These are phyloP conservation scores for Populus pruinosa DNA, from an alignment of 345 rosid genomes.

Conservation along the genomic window DNA sequence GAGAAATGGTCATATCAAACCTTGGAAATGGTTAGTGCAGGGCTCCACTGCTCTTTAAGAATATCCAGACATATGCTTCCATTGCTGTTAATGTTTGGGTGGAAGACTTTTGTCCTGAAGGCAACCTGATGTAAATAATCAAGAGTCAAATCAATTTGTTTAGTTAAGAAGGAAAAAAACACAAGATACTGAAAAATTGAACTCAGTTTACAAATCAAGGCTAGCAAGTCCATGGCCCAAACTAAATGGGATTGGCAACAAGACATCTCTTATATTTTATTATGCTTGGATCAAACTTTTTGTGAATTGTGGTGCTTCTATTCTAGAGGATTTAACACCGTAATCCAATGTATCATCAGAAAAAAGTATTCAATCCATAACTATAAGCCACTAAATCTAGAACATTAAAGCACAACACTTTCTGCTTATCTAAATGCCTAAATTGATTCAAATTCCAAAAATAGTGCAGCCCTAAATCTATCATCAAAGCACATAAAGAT, in stretches of 20 bases:
- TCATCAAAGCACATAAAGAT: no score
- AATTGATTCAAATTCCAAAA: no score
- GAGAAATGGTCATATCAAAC: conserved; percentile 4
- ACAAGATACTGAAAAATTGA: neutral
- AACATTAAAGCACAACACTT: neutral
- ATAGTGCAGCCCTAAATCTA: neutral
- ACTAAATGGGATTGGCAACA: neutral
- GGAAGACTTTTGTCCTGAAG: conserved; percentile 23
- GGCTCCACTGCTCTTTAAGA: conserved; percentile 26
- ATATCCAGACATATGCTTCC: conserved; percentile 25
- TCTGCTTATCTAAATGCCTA: no score
- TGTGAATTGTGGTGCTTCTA: no score
- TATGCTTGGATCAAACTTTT: neutral
- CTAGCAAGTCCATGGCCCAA: neutral
- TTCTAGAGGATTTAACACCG: no score
- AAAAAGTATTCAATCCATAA: neutral
- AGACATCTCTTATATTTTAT: no score
- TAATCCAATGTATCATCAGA: neutral
- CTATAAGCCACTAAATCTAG: neutral
- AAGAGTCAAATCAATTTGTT: neutral
- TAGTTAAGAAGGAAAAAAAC: neutral
- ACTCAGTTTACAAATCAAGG: neutral
- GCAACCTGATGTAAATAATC: conserved; percentile 12
- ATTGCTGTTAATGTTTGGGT: conserved; percentile 19
- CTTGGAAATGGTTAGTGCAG: conserved; percentile 23